Conservation (phyloP, 1,284 basidiomycete species). For the Ganoderma lucidum region DNA sequence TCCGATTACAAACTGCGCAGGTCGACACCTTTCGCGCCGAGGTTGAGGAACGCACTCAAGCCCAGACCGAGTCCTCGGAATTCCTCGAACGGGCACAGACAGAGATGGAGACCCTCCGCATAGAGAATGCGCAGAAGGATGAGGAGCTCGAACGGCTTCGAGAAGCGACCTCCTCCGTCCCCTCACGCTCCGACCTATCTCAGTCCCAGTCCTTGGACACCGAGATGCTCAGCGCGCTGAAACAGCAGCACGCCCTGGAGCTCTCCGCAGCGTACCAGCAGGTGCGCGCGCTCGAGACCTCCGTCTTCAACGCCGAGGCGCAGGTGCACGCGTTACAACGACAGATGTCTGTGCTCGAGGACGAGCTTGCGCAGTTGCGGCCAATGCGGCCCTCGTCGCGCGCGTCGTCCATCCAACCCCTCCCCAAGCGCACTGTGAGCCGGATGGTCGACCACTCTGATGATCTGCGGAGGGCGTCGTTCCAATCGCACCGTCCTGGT, state of each 20-base stretch:
- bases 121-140: slow-evolving; percentile 64
- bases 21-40: slow-evolving; percentile 54
- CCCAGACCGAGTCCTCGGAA: slow-evolving; percentile 65
- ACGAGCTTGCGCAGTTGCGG: slow-evolving; percentile 60
- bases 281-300: slow-evolving; percentile 77
- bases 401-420: slow-evolving; percentile 48
- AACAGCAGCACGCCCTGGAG: slow-evolving; percentile 80
- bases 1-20: slow-evolving; percentile 59
- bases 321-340: slow-evolving; percentile 75
- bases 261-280: slow-evolving; percentile 80
- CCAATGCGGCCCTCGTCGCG: slow-evolving; percentile 47
- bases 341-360: slow-evolving; percentile 69
- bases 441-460: slow-evolving; percentile 51
- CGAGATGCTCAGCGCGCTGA: slow-evolving; percentile 73
- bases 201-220: slow-evolving; percentile 61
- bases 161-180: slow-evolving; percentile 46
- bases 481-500: slow-evolving; percentile 52
- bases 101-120: slow-evolving; percentile 72
- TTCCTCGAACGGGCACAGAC: slow-evolving; percentile 68
- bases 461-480: slow-evolving; percentile 57
- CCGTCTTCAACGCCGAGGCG: slow-evolving; percentile 77
- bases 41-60: slow-evolving; percentile 55
- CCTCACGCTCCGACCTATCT: slow-evolving; percentile 41
- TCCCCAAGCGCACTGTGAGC: slow-evolving; percentile 58
- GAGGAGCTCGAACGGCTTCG: slow-evolving; percentile 69